These are phyloP conservation scores for Pseudogymnoascus sp. DNA, from an alignment of 2,329 filamentous ascomycete genomes.

Conservation along the genomic window DNA sequence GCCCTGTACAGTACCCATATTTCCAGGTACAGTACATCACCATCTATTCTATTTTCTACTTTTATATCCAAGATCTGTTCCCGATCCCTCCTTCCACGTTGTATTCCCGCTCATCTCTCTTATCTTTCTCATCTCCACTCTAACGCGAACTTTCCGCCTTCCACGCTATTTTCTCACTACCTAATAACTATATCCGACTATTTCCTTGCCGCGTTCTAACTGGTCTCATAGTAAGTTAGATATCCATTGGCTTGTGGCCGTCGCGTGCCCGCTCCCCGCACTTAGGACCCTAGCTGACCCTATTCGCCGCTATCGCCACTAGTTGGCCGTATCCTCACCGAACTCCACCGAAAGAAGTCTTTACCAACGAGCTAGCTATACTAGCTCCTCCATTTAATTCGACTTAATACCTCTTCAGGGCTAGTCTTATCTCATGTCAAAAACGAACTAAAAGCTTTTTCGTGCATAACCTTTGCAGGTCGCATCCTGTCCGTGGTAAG, in stretches of 20 bases:
- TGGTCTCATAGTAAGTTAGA: not conserved
- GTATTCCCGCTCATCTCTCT: slow-evolving; percentile 3
- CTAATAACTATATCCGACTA: not conserved
- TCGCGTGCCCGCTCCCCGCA: slow-evolving; percentile 5
- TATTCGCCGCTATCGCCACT: not conserved
- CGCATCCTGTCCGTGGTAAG: not conserved
- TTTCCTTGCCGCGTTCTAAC: not conserved
- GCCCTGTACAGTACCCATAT: not conserved
- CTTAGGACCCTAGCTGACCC: not conserved
- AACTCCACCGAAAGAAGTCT: not conserved
- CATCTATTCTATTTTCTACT: not conserved
- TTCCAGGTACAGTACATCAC: not conserved
- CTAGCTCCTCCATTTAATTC: not conserved
- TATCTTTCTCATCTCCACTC: slow-evolving; percentile 4
- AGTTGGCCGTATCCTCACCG: not conserved
- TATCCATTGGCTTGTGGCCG: slow-evolving; percentile 4
- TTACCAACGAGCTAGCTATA: not conserved
- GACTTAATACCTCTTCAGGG: not conserved
- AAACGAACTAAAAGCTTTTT: slow-evolving; percentile 6
- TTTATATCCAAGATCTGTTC: not conserved
- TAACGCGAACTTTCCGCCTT: not conserved
- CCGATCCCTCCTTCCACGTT: not conserved
- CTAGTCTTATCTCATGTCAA: slow-evolving; percentile 3
- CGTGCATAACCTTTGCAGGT: slow-evolving; percentile 3
- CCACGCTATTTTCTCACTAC: not conserved